Evolutionary conservation across 352 stramenopile genomes (phyloP), one percentile per base, ranked within the genome.

Genomic region (Globisporangium uncinulatum): DNA sequence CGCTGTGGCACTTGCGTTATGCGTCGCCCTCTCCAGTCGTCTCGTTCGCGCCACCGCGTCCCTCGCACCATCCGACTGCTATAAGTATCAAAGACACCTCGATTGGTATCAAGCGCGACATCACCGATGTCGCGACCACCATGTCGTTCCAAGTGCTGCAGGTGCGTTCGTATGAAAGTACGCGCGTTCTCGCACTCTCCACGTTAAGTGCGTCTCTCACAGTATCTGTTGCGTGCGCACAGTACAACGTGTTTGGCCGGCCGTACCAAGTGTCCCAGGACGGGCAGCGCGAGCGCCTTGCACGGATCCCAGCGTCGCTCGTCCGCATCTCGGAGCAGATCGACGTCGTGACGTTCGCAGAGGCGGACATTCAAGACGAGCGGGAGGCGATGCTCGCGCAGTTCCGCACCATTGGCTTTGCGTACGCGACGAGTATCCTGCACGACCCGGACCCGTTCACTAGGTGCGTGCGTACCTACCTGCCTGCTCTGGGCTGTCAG

Each of bases 181-280:
- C 17, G 34, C 34, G n/a, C 3, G 6, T 19, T n/a, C n/a, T n/a
- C n/a, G 6, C 19, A 31, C 7, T 20, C 43, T 48, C 5, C 11
- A 11, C 34, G 34, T 39, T 39, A 13, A 39, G 11, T 10, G 11
- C 13, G 19, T 21, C 10, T 54, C 11, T 14, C n/a, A 14, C 21
- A 32, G 10, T 58, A 11, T 31, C 56, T 29, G 24, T 39, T 39
- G 34, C 10, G 34, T 13, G 34, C 34, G 34, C 34, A n/a, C 51
- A 94, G 73, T 94, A 94, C 71, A 94, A 94, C 59, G 61, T 92
- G 6, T 94, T 94, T 62, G 81, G 79, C 3, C 70, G 83, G 4
- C 81, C 83, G 20, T 73, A 71, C 43, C 66, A 87, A 62, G 75
- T 94, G 19, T 92, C 81, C 9, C 65, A 71, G 1, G 84, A 94